phyloP scores from a whole-genome alignment of 257 asterid genomes.

The Nemophila menziesii region DNA sequence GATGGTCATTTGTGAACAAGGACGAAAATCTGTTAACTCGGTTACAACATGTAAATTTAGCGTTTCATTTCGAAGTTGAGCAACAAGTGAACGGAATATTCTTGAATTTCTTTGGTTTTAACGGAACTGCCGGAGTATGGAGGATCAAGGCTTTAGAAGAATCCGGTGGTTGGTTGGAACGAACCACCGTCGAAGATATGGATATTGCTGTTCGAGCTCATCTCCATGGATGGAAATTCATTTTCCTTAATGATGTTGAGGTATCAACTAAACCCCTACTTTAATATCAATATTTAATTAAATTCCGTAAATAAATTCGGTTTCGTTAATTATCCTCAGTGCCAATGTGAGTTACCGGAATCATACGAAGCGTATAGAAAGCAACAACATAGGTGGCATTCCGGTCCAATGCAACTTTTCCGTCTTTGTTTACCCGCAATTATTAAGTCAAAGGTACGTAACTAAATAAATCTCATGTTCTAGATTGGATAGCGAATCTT shows the following conservation, averaged over 20 bases:
- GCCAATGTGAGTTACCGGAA: conserved; percentile 73
- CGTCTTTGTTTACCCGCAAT: conserved; percentile 69
- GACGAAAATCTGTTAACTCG: conserved; percentile 65
- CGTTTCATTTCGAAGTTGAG: conserved; percentile 74
- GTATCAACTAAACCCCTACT: conserved; percentile 11
- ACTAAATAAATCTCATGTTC: neutral
- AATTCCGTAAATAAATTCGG: neutral
- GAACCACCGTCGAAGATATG: conserved; percentile 81
- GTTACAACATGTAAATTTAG: conserved; percentile 58
- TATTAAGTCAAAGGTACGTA: conserved; percentile 40
- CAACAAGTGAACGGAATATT: conserved; percentile 70
- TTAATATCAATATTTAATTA: conserved; percentile 5
- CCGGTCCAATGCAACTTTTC: conserved; percentile 79
- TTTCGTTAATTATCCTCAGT: conserved; percentile 26
- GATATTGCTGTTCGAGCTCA: conserved; percentile 81
- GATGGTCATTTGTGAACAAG: conserved; percentile 76
- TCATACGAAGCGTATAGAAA: conserved; percentile 70
- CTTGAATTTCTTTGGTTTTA: conserved; percentile 63
- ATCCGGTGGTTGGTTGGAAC: conserved; percentile 77
- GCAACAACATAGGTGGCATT: conserved; percentile 84
- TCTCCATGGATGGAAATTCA: conserved; percentile 73
- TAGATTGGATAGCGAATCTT: no score
- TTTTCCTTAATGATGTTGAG: conserved; percentile 70
- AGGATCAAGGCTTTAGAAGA: conserved; percentile 67
- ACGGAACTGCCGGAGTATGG: conserved; percentile 84